Conservation (phyloP, 225 moss, liverwort and hornwort species). For the Takakia lepidozioides region DNA sequence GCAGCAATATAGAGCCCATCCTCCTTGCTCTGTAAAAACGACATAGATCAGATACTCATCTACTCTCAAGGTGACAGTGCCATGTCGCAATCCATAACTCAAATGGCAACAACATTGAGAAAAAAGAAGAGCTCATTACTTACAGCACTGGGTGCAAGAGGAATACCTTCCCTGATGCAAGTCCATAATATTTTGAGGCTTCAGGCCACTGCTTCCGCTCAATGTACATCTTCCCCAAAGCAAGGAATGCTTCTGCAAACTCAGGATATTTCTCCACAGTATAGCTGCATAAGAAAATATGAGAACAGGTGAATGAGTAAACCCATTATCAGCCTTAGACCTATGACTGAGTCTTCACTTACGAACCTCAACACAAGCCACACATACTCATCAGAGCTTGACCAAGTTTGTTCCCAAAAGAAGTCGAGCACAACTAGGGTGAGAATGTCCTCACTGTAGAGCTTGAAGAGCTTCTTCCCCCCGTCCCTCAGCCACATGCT, state of each 20-base stretch:
- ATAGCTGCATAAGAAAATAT: slow-evolving; percentile 36
- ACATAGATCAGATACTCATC: no score
- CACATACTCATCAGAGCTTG: no score
- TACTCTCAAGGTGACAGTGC: no score
- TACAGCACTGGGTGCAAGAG: not conserved
- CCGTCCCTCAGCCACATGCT: slow-evolving; percentile 53
- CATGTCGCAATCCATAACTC: no score
- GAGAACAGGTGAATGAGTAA: no score
- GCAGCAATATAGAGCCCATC: slow-evolving; percentile 32
- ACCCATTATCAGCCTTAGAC: no score
- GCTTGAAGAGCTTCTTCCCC: slow-evolving; percentile 79
- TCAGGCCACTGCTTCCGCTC: slow-evolving; percentile 68
- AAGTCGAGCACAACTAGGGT: no score
- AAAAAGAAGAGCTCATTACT: no score
- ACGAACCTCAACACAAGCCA: no score
- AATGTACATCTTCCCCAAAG: slow-evolving; percentile 73
- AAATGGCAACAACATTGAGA: no score
- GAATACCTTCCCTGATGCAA: slow-evolving; percentile 70
- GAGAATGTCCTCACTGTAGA: slow-evolving; percentile 56
- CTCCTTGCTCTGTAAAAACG: slow-evolving; percentile 23
- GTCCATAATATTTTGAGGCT: slow-evolving; percentile 66
- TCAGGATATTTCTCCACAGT: slow-evolving; percentile 66
- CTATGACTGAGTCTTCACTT: no score
- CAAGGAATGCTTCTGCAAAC: slow-evolving; percentile 62
- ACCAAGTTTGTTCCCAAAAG: no score